phyloP scores from a whole-genome alignment of 495 filamentous ascomycete genomes.

The Penicillium simplicissimum region DNA sequence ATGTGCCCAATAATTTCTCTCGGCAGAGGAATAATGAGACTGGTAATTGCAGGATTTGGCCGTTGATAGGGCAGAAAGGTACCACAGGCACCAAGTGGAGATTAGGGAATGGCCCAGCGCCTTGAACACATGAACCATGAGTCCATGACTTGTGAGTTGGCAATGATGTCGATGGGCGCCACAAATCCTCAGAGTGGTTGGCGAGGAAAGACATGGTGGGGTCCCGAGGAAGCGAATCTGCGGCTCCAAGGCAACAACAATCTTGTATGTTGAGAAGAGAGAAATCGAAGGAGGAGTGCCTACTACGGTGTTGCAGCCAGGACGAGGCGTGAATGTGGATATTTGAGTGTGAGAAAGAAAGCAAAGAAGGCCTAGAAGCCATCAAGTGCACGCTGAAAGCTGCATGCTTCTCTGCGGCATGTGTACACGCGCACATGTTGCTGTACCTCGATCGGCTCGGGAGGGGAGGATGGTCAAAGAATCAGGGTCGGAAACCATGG shows the following conservation, averaged over 20 bases:
- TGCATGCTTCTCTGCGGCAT: background rate
- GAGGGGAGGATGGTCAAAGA: background rate
- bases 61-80: background rate
- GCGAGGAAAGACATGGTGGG: constrained; percentile 12
- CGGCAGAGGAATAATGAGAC: background rate
- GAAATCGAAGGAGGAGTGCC: background rate
- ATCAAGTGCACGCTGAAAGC: background rate
- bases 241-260: constrained; percentile 32
- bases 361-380: background rate
- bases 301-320: background rate
- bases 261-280: background rate
- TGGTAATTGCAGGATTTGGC: background rate
- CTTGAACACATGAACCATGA: background rate
- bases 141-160: constrained; percentile 12
- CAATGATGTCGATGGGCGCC: constrained; percentile 24
- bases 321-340: background rate
- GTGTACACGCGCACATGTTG: background rate
- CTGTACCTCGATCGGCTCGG: background rate
- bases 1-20: background rate
- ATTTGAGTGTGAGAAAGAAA: background rate
- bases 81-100: background rate
- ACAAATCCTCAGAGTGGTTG: constrained; percentile 11
- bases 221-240: constrained; percentile 14
- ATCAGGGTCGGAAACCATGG: constrained; percentile 9
- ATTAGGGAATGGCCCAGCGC: background rate